Conservation (phyloP, 805 yeast genomes). For the Ogataea philodendri region DNA sequence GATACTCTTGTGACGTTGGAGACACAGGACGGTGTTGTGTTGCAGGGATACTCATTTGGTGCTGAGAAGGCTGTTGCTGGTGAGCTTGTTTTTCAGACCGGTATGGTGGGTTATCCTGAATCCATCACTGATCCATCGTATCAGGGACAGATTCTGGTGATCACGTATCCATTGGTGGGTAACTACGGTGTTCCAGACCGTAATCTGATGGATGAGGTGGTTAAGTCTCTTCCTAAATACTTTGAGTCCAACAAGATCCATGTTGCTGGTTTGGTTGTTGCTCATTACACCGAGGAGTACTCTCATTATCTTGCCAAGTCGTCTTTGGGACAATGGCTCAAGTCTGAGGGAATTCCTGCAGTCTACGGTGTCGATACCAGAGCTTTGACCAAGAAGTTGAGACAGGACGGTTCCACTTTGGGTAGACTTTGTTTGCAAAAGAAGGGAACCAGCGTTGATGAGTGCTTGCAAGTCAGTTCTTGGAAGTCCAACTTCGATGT, state of each 20-base stretch:
- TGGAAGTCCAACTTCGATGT: constrained; percentile 68
- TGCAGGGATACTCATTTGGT: constrained; percentile 97
- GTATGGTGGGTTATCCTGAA: constrained; percentile 99
- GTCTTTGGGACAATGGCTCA: constrained; percentile 90
- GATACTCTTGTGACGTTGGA: constrained; percentile 85
- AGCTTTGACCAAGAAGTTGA: constrained; percentile 86
- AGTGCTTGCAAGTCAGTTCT: constrained; percentile 34
- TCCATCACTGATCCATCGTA: constrained; percentile 97
- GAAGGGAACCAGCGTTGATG: constrained; percentile 31
- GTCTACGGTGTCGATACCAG: constrained; percentile 98
- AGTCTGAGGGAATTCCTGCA: constrained; percentile 90
- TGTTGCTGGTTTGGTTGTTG: constrained; percentile 94
- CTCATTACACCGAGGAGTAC: constrained; percentile 94
- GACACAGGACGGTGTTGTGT: constrained; percentile 77
- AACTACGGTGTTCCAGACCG: constrained; percentile 99
- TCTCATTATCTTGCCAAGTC: constrained; percentile 93
- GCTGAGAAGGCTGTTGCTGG: constrained; percentile 88
- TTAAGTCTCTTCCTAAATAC: constrained; percentile 78
- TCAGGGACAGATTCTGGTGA: constrained; percentile 94
- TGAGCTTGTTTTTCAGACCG: constrained; percentile 98
- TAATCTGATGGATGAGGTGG: constrained; percentile 66
- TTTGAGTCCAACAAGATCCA: constrained; percentile 93
- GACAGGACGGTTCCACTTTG: constrained; percentile 88
- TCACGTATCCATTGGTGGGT: constrained; percentile 95
- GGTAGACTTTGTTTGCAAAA: constrained; percentile 79